Evolutionary conservation across 2,329 filamentous ascomycete species (phyloP).

Genomic region (Paramyrothecium roridum): DNA sequence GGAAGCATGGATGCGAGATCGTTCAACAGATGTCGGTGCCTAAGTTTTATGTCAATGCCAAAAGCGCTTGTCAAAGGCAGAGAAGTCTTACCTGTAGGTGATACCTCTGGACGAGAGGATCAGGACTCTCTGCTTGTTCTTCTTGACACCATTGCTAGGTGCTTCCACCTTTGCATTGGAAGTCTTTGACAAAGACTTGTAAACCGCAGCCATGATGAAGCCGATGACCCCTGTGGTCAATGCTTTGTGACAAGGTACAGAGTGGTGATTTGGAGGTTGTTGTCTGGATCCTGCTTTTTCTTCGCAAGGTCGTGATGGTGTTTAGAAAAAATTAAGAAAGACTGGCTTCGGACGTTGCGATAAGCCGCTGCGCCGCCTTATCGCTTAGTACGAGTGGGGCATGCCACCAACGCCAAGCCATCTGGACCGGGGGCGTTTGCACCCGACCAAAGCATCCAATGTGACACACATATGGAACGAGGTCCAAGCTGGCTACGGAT

Average conservation of each 20-base stretch:
- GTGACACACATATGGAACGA: background rate
- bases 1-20: conserved; percentile 87
- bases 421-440: background rate
- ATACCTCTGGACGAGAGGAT: conserved; percentile 92
- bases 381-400: background rate
- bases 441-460: background rate
- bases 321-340: background rate
- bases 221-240: background rate
- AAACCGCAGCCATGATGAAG: conserved; percentile 61
- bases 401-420: background rate
- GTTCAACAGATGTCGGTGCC: conserved; percentile 89
- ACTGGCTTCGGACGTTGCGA: background rate
- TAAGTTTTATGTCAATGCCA: conserved; percentile 30
- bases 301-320: background rate
- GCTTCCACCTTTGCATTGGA: conserved; percentile 46
- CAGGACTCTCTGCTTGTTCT: conserved; percentile 74
- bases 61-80: background rate
- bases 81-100: conserved; percentile 66
- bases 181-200: conserved; percentile 69
- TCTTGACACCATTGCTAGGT: conserved; percentile 48
- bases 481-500: background rate
- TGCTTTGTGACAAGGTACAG: conserved; percentile 8
- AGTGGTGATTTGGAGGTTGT: background rate
- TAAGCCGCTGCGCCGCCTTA: background rate
- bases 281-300: conserved; percentile 1